These are phyloP conservation scores for Paecilomyces sp. DNA, from an alignment of 2,329 filamentous ascomycete species.

Conservation along the genomic window DNA sequence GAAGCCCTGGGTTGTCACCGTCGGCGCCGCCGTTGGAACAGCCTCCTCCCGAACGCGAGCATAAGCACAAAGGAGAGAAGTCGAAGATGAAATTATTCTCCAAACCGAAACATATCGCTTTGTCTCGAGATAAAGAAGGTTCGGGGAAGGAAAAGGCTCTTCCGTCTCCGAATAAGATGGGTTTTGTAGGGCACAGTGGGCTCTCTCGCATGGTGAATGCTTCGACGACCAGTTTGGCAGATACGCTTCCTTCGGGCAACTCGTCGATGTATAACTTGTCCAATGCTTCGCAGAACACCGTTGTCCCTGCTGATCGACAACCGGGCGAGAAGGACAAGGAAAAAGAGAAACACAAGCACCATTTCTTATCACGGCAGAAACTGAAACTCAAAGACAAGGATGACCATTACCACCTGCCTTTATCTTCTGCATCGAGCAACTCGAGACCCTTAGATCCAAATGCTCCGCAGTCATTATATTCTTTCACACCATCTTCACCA, in stretches of 20 bases:
- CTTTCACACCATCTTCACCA: conserved; percentile 58
- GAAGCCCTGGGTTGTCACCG: conserved; percentile 34
- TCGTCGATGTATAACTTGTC: conserved; percentile 54
- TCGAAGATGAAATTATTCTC: conserved; percentile 64
- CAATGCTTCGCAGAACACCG: conserved; percentile 56
- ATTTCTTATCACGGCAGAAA: conserved; percentile 60
- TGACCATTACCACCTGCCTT: conserved; percentile 49
- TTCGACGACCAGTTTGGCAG: conserved; percentile 54
- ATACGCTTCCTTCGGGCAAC: conserved; percentile 46
- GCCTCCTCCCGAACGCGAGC: conserved; percentile 27
- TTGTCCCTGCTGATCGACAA: conserved; percentile 44
- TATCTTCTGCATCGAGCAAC: conserved; percentile 60
- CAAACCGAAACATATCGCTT: conserved; percentile 58
- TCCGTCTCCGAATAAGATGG: conserved; percentile 53
- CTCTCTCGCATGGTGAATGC: conserved; percentile 51
- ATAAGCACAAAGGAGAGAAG: conserved; percentile 51
- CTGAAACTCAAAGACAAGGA: conserved; percentile 57
- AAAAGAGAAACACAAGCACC: conserved; percentile 46
- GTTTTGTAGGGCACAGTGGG: conserved; percentile 43
- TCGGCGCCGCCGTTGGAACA: conserved; percentile 17
- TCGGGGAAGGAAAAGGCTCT: conserved; percentile 41
- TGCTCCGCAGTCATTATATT: conserved; percentile 58
- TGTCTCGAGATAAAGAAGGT: conserved; percentile 52
- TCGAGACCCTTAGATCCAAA: conserved; percentile 57
- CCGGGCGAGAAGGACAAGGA: conserved; percentile 22